Evolutionary conservation across 148 eudicot genomes (phyloP).

Genomic region (Linanthus parryae): DNA sequence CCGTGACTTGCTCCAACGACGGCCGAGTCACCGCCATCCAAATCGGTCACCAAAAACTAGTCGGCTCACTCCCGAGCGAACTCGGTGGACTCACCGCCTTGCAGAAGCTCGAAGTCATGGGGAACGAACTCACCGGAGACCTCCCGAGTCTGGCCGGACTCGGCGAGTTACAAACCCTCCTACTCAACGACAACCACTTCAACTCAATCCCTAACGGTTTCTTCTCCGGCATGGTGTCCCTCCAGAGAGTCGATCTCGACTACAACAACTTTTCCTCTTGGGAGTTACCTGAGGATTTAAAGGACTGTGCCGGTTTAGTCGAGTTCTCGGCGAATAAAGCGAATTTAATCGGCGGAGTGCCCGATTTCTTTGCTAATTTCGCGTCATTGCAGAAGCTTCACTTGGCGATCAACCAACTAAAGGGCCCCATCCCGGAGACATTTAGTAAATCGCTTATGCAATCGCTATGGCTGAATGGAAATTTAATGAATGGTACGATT

Average conservation of each 20-base stretch:
- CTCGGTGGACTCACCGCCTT: slow-evolving; percentile 50
- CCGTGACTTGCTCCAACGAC: slow-evolving; percentile 29
- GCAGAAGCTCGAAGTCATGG: slow-evolving; percentile 36
- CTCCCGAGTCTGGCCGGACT: slow-evolving; percentile 49
- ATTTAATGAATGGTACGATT: slow-evolving; percentile 30
- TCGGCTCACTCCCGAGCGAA: slow-evolving; percentile 41
- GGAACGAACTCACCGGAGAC: slow-evolving; percentile 47
- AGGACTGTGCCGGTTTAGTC: slow-evolving; percentile 23
- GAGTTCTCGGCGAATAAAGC: slow-evolving; percentile 30
- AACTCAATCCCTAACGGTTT: slow-evolving; percentile 27
- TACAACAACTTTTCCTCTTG: slow-evolving; percentile 42
- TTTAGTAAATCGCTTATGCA: slow-evolving; percentile 29
- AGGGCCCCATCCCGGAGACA: slow-evolving; percentile 36
- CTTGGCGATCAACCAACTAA: slow-evolving; percentile 47
- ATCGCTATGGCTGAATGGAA: slow-evolving; percentile 51
- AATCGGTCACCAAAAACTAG: slow-evolving; percentile 32
- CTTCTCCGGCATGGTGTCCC: slow-evolving; percentile 37
- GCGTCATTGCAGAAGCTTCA: slow-evolving; percentile 31
- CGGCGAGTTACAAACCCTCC: slow-evolving; percentile 20
- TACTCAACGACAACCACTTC: slow-evolving; percentile 47
- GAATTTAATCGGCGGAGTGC: slow-evolving; percentile 34
- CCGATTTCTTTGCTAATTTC: slow-evolving; percentile 45
- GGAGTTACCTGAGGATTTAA: slow-evolving; percentile 35
- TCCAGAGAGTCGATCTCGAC: slow-evolving; percentile 31
- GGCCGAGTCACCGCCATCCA: slow-evolving; percentile 38